Base-by-base conservation (phyloP, 352 stramenopile species). In the Albugo candida region DNA sequence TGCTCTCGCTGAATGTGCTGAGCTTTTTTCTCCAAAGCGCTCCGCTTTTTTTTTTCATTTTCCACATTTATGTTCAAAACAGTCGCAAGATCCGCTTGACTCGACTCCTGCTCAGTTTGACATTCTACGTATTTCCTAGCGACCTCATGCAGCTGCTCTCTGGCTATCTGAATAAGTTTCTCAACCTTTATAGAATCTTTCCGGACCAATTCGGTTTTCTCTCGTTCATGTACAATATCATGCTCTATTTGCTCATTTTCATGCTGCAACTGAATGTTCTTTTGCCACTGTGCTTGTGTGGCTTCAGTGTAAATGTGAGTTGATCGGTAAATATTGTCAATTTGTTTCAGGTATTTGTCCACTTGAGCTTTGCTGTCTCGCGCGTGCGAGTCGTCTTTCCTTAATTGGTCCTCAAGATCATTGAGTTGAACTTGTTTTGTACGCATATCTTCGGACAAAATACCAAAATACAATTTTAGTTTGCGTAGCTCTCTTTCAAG, bases 301-400 rank as follows among this genome's bases (percentile, higher is more conserved):
- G 69, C 70, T 45, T 82, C 70, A 1, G 75, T 85, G 21, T 84
- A 55, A 13, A 69, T 75, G 42, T 83, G 72, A 0, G 71, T 85
- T 37, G 72, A 83, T 27, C 73, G 64, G 43, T 87, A 92, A 1
- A 94, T 62, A 10, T 57, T 63, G 47, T 93, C 78, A 47, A 93
- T 92, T 45, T 93, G 68, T 31, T 78, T 81, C 16, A 91, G 53
- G 47, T 92, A 89, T 44, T 82, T 83, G 21, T 94, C 74, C 73
- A 93, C 91, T 39, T 85, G 84, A 6, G 78, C 62, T 58, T 92
- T 92, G 37, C 70, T 78, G 34, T 85, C 71, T 21, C 72, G 67
- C 56, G 92, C 65, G 19, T 68, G 41, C 0, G 79, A 51, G 49
- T 94, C 82, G 44, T 87, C 86, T 37, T 65, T 67, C 37, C 58